Percentiles rank a stretch among this genome's conserved stretches.
These are phyloP conservation scores for Amanita exitialis DNA, from an alignment of 768 basidiomycete genomes.

Conservation along the genomic window DNA sequence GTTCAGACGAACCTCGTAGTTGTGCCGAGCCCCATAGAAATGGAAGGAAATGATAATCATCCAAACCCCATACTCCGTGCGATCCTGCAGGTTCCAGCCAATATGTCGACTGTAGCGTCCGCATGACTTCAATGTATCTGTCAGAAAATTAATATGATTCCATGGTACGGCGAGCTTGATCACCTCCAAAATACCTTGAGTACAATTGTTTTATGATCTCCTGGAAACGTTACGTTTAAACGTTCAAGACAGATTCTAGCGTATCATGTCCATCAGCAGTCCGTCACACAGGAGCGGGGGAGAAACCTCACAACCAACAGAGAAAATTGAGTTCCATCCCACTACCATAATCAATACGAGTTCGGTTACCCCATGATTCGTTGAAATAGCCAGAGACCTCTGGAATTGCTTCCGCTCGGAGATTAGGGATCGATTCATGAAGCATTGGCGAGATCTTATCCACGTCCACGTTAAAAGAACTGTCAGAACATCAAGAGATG, in stretches of 20 bases:
- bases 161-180: slow-evolving; percentile 8
- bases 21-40: slow-evolving; percentile 86
- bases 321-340: slow-evolving; percentile 98
- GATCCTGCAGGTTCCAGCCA: slow-evolving; percentile 99
- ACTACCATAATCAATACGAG: slow-evolving; percentile 96
- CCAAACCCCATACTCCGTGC: slow-evolving; percentile 95
- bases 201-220: slow-evolving; percentile 70
- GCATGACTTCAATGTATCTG: slow-evolving; percentile 76
- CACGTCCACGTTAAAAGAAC: not conserved
- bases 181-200: slow-evolving; percentile 85
- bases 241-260: slow-evolving; percentile 72
- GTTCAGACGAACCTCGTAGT: slow-evolving; percentile 36
- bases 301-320: slow-evolving; percentile 78
- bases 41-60: slow-evolving; percentile 94
- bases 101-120: slow-evolving; percentile 83
- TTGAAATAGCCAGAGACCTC: slow-evolving; percentile 78
- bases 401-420: slow-evolving; percentile 45
- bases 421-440: slow-evolving; percentile 46
- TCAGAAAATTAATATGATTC: slow-evolving; percentile 19
- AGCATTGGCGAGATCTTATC: slow-evolving; percentile 42
- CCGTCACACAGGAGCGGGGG: not conserved
- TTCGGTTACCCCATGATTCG: slow-evolving; percentile 86
- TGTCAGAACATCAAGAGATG: not conserved
- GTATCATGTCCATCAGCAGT: not conserved
- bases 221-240: slow-evolving; percentile 49